Base-by-base conservation (phyloP, 495 filamentous ascomycete species). In the Jackrogersella multiformis region DNA sequence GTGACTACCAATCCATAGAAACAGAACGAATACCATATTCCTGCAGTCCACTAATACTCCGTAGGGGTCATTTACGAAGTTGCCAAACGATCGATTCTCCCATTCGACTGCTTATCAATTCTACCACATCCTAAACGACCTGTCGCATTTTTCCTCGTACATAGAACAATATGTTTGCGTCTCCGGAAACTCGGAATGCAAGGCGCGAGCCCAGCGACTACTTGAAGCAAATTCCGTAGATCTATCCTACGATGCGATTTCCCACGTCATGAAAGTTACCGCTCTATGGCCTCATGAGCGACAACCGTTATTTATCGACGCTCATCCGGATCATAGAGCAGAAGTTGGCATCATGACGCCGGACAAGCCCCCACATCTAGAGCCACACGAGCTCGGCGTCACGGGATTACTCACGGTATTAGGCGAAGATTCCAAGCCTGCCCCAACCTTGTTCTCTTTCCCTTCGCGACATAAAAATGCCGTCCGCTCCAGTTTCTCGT, bases 371-470 rank as follows among this genome's bases (percentile, higher is more conserved):
- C 77, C 78, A 8, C 79, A 79, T 23, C 77, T 83, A 44, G 89
- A 92, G 59, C 74, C 83, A 0, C 86, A 92, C 73, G 90, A 94
- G 61, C 74, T 97, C 7, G 88, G 89, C 38, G 81, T 97, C 44
- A 89, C 88, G 5, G 95, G 95, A 5, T 83, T 91, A 38, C 79
- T 98, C 52, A 89, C 88, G 3, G 91, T 94, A 8, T 78, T 97
- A 1, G 92, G 92, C 44, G 82, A 91, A 71, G 88, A 94, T 69
- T 79, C 82, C 44, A 85, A 88, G 66, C 84, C 75, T 35, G 79
- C 88, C 30, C 85, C 89, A 34, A 91, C 90, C 0, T 80, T 94
- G 59, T 97, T 99, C 81, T 87, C 91, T n/a, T 97, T 97, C 71
- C 88, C 93, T 18, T 89, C 93, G 6, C 88, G 94, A 0, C 95